phyloP scores from a whole-genome alignment of 331 rosid genomes.

The Acacia pycnantha region DNA sequence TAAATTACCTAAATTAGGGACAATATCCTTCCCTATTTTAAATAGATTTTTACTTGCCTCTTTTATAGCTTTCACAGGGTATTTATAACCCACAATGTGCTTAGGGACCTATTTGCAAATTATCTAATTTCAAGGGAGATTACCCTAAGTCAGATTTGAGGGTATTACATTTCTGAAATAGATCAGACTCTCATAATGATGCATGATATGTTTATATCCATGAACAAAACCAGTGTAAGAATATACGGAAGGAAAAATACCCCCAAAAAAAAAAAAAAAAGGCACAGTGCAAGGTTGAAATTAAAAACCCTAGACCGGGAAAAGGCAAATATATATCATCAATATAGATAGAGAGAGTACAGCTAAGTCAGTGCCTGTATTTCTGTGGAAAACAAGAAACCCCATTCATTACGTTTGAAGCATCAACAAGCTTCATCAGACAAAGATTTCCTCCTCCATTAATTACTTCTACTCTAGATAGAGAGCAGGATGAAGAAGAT shows the following conservation, averaged over 20 bases:
- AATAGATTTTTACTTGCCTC: no score
- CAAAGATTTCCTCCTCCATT: neutral
- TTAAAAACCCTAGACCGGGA: conserved; percentile 34
- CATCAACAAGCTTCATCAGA: neutral
- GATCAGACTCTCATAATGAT: neutral
- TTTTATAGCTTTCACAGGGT: no score
- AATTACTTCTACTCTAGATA: neutral
- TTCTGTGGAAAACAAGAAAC: conserved; percentile 16
- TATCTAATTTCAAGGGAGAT: no score
- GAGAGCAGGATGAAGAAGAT: neutral
- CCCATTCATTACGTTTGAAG: conserved; percentile 15
- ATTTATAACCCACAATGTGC: no score
- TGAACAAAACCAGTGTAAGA: neutral
- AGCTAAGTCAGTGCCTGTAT: conserved; percentile 16
- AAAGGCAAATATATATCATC: conserved; percentile 20
- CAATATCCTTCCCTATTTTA: no score
- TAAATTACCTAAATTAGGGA: no score
- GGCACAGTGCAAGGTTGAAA: neutral
- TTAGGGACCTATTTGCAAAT: no score
- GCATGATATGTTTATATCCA: neutral
- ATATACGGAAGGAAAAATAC: neutral
- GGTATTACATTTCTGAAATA: neutral
- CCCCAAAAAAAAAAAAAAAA: neutral
- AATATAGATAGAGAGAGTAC: neutral
- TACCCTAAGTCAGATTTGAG: no score